Evolutionary conservation across 805 yeast species (phyloP), one percentile per base, ranked within the genome.

Genomic region (Metschnikowia corniflorae): DNA sequence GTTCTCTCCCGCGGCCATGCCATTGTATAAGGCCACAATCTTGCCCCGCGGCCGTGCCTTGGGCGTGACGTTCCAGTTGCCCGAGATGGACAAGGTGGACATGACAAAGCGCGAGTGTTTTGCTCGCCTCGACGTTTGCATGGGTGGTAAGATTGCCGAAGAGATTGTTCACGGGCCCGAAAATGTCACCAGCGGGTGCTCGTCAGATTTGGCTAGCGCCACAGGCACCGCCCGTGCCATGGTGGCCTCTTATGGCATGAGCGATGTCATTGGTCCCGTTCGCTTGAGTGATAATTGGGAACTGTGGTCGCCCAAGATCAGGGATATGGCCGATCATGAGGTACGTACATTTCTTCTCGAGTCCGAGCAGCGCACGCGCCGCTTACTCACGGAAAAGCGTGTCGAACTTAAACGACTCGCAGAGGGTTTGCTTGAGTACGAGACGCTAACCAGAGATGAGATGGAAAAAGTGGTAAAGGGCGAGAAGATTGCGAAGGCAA

Each of bases 81-180:
- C 98, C 3, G 97, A 93, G 59, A 87, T 89, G 91, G 98, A 93
- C 65, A 91, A 93, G 68, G 88, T 86, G 43, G 97, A 91, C 56
- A 84, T 86, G 63, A 87, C 96, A 21, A 84, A 77, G 58, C 78
- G 73, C 43, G 97, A 93, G 63, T 86, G 96, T 59, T 71, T 82
- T 46, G 96, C 97, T 0, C 72, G 95, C 46, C 65, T 93, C 48
- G 98, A 93, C 60, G 98, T 93, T 33, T 88, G 96, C 59, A 93
- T 93, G 98, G 99, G 98, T 43, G 99, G 99, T 46, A 89, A 89
- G 60, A 80, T 88, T 40, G 98, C 98, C 20, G 99, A 93, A 68
- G 97, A 91, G 58, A 70, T 86, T 71, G 73, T 85, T 33, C 86
- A 86, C 56, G 98, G 98, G 2, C 75, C 80, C 30, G 96, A 86